Percentiles rank a stretch among this genome's conserved stretches.
phyloP scores from a whole-genome alignment of 768 basidiomycete species.

The Krasilnikovozyma curviuscula region DNA sequence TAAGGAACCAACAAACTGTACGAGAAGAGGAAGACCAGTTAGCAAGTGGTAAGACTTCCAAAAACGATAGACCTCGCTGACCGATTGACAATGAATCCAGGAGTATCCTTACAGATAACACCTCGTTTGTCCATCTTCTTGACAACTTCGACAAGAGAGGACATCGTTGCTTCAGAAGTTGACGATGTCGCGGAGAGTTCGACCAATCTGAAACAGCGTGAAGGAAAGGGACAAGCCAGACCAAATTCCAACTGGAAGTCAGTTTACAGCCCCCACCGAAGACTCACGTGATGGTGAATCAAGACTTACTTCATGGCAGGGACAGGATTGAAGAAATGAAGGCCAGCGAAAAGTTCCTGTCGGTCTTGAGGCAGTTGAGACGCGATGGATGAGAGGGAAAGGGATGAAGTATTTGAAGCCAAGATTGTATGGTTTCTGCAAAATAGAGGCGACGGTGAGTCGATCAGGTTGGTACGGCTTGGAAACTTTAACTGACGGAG shows the following conservation, averaged over 20 bases:
- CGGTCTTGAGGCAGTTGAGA: background rate
- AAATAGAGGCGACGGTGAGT: background rate
- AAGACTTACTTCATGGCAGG: background rate
- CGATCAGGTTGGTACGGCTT: background rate
- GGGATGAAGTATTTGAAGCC: constrained; percentile 29
- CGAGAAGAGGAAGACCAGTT: background rate
- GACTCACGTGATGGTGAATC: background rate
- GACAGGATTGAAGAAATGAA: constrained; percentile 31
- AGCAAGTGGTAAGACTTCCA: background rate
- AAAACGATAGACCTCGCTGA: constrained; percentile 5
- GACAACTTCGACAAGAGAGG: constrained; percentile 26
- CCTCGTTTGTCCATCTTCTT: constrained; percentile 27
- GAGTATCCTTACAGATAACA: constrained; percentile 30
- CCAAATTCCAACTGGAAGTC: background rate
- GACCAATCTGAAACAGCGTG: constrained; percentile 25
- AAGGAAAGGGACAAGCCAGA: background rate
- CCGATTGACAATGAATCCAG: constrained; percentile 32
- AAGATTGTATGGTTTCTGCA: constrained; percentile 24
- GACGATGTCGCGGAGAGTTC: constrained; percentile 28
- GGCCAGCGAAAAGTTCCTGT: constrained; percentile 23
- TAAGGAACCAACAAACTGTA: background rate
- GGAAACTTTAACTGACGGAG: constrained; percentile 17
- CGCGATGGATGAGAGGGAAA: constrained; percentile 29
- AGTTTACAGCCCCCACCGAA: background rate
- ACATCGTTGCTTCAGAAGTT: constrained; percentile 25